Evolutionary conservation across 441 rosid genomes (phyloP).

Genomic region (Corymbia citriodora): DNA sequence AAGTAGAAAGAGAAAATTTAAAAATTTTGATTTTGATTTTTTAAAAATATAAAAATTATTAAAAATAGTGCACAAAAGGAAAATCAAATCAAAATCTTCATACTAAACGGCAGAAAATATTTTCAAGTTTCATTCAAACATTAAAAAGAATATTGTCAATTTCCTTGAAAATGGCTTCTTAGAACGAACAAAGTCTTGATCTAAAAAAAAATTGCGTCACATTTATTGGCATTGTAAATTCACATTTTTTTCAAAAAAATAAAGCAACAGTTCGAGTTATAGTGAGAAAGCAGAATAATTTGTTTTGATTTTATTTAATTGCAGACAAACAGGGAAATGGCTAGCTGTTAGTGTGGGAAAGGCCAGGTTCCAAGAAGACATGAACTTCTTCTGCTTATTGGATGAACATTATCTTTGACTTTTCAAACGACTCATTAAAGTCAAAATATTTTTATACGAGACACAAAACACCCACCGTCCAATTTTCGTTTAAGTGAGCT

Average conservation of each 20-base stretch:
- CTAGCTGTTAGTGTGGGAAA: not conserved
- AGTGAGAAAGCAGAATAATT: not conserved
- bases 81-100: not conserved
- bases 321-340: not conserved
- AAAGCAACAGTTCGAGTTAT: not conserved
- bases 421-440: not conserved
- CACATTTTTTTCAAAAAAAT: not conserved
- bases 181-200: too few relatives aligned
- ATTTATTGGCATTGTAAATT: not conserved
- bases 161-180: too few relatives aligned
- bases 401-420: not conserved
- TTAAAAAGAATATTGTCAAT: too few relatives aligned
- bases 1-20: too few relatives aligned
- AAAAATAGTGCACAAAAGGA: fast-evolving
- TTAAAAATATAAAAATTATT: too few relatives aligned
- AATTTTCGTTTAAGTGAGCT: not conserved
- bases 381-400: not conserved
- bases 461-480: not conserved
- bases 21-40: too few relatives aligned
- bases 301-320: not conserved
- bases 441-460: not conserved
- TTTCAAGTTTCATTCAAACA: fast-evolving
- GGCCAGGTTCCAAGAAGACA: not conserved
- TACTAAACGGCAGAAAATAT: not conserved
- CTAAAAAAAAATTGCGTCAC: fast-evolving